Evolutionary conservation across 1,284 basidiomycete genomes (phyloP).

Genomic region (Ceratobasidium sp.): DNA sequence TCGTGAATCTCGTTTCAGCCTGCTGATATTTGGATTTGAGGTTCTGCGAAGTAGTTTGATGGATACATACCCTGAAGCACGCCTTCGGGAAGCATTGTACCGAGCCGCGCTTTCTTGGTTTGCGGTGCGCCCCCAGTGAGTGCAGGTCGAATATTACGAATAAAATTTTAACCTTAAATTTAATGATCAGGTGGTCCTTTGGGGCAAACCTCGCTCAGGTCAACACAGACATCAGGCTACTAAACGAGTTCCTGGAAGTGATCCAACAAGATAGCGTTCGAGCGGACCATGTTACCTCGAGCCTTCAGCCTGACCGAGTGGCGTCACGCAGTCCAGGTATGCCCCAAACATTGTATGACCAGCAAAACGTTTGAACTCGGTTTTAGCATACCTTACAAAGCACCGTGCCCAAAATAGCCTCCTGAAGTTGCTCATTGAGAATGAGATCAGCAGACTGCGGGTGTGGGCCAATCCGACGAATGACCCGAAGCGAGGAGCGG

Average conservation of each 20-base stretch:
- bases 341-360: slow-evolving; percentile 35
- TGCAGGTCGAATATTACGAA: slow-evolving; percentile 27
- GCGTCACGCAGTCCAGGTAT: slow-evolving; percentile 30
- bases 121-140: slow-evolving; percentile 86
- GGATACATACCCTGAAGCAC: slow-evolving; percentile 86
- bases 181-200: slow-evolving; percentile 85
- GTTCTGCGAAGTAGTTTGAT: slow-evolving; percentile 89
- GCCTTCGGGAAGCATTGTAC: slow-evolving; percentile 84
- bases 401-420: slow-evolving; percentile 78
- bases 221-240: slow-evolving; percentile 86
- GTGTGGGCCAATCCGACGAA: slow-evolving; percentile 94
- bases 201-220: slow-evolving; percentile 93
- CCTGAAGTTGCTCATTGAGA: slow-evolving; percentile 87
- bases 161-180: neutral
- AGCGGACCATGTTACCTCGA: slow-evolving; percentile 76
- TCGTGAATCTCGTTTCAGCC: slow-evolving; percentile 89
- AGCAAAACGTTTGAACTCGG: slow-evolving; percentile 27
- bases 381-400: slow-evolving; percentile 68
- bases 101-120: slow-evolving; percentile 92
- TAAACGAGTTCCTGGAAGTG: slow-evolving; percentile 86
- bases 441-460: slow-evolving; percentile 86
- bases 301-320: slow-evolving; percentile 65
- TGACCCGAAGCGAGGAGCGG: slow-evolving; percentile 75
- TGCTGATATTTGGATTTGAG: slow-evolving; percentile 94
- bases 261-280: slow-evolving; percentile 81